Base-by-base conservation (phyloP, 768 basidiomycete genomes). In the Leccinum imitatum region DNA sequence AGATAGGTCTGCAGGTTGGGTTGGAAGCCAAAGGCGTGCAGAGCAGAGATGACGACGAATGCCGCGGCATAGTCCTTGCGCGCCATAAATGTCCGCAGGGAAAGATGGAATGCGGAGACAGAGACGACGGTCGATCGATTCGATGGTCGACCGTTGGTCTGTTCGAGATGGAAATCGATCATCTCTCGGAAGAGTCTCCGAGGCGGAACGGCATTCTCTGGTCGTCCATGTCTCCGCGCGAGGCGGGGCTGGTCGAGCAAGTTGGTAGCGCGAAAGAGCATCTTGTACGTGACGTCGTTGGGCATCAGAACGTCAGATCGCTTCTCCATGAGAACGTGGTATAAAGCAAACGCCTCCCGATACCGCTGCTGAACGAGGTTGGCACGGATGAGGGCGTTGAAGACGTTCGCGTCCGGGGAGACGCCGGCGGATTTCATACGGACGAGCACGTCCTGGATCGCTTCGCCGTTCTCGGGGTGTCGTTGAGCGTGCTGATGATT, bases 41-140 rank as follows among this genome's bases (percentile, higher is more conserved):
- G 73, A 9, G 75, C 62, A 23, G 69, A 71, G 9, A 85, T 58
- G 17, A 71, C 70, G 50, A 80, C 65, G 61, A 76, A 76, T 1
- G 81, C 82, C 1, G 75, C 84, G 11, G 80, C 68, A 59, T 82
- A 85, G 69, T 85, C 85, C 3, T 71, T 70, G 10, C 69, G 64
- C 0, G 66, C 67, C 56, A 85, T 67, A 62, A 83, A 82, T 0
- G 77, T 71, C n/a, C 77, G 76, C 5, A 86, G 71, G 1, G 77
- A 76, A 27, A 75, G 64, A 62, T 78, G 78, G 39, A 84, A 65
- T 1, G 80, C 69, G 33, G 70, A 75, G 0, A 72, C 69, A 17
- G 69, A 73, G 14, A 76, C 50, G 8, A 72, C 56, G 8, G 75
- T 67, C 0, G 72, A 72, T 17, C 51, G 65, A 8, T 57, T 69